Evolutionary conservation across 2,329 filamentous ascomycete genomes (phyloP).

Genomic region (Penicillium olsonii): DNA sequence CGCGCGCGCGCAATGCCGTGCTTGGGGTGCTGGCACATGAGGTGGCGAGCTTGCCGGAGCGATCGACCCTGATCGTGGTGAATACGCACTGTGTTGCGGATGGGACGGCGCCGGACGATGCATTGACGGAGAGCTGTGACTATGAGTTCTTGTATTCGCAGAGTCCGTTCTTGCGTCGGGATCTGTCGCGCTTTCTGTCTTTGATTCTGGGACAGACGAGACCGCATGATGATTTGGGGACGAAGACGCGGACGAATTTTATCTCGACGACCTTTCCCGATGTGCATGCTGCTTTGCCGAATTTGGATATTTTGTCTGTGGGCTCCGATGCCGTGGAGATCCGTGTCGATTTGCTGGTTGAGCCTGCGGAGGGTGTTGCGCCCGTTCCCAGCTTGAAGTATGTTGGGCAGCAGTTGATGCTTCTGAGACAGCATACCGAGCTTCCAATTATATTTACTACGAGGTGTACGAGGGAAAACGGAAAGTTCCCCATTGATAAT

Average conservation of each 20-base stretch:
- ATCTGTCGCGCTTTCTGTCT: slow-evolving; percentile 76
- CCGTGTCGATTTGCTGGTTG: slow-evolving; percentile 77
- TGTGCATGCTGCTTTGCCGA: slow-evolving; percentile 77
- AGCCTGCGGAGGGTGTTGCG: slow-evolving; percentile 60
- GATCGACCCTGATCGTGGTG: slow-evolving; percentile 65
- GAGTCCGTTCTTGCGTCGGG: slow-evolving; percentile 69
- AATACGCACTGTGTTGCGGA: slow-evolving; percentile 75
- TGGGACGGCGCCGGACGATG: slow-evolving; percentile 67
- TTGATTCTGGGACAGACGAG: slow-evolving; percentile 78
- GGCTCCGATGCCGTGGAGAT: slow-evolving; percentile 85
- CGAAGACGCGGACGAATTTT: slow-evolving; percentile 77
- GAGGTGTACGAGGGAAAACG: slow-evolving; percentile 78
- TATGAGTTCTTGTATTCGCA: slow-evolving; percentile 85
- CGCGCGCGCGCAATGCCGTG: slow-evolving; percentile 59
- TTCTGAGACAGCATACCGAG: slow-evolving; percentile 78
- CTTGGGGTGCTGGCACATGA: slow-evolving; percentile 65
- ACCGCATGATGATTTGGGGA: slow-evolving; percentile 69
- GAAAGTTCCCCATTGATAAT: slow-evolving; percentile 80
- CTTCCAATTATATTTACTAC: slow-evolving; percentile 90
- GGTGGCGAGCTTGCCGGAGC: slow-evolving; percentile 62
- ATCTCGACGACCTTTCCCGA: slow-evolving; percentile 89
- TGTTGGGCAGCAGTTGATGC: slow-evolving; percentile 83
- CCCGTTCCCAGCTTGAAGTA: slow-evolving; percentile 78
- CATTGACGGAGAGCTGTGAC: slow-evolving; percentile 69
- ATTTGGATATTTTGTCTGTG: slow-evolving; percentile 83